phyloP scores from a whole-genome alignment of 2,329 filamentous ascomycete genomes.

The Fusarium foetens region DNA sequence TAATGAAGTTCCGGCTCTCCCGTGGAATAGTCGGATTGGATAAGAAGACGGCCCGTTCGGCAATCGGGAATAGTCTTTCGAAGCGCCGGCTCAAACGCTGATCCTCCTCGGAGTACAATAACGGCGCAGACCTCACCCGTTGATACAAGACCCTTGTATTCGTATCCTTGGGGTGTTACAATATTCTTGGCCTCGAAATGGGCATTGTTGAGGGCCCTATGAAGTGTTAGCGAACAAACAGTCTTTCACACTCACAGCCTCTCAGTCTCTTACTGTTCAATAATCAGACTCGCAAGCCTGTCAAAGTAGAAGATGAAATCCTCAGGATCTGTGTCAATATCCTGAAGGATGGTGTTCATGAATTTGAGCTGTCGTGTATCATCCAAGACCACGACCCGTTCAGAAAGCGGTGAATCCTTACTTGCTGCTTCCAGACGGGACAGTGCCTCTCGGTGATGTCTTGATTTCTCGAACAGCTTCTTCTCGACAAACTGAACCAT shows the following conservation, averaged over 20 bases:
- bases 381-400: slow-evolving; percentile 78
- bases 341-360: slow-evolving; percentile 91
- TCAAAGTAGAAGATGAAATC: slow-evolving; percentile 99
- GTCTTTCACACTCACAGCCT: background rate
- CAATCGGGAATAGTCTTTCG: slow-evolving; percentile 94
- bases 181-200: slow-evolving; percentile 73
- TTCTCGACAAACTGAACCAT: slow-evolving; percentile 92
- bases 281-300: slow-evolving; percentile 81
- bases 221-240: slow-evolving; percentile 3
- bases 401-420: slow-evolving; percentile 76
- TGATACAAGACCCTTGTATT: slow-evolving; percentile 77
- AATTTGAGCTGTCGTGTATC: slow-evolving; percentile 83
- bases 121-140: slow-evolving; percentile 85
- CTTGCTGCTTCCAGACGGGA: slow-evolving; percentile 78
- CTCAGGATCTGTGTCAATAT: slow-evolving; percentile 80
- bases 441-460: slow-evolving; percentile 81
- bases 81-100: slow-evolving; percentile 86
- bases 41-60: slow-evolving; percentile 86
- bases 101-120: slow-evolving; percentile 87
- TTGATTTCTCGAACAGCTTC: slow-evolving; percentile 87
- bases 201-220: slow-evolving; percentile 79
- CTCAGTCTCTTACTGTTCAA: slow-evolving; percentile 71
- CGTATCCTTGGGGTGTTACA: slow-evolving; percentile 74
- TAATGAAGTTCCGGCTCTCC: slow-evolving; percentile 95
- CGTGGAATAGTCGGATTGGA: slow-evolving; percentile 86